Evolutionary conservation across 1,284 basidiomycete genomes (phyloP).

Genomic region (Baeospora myosura): DNA sequence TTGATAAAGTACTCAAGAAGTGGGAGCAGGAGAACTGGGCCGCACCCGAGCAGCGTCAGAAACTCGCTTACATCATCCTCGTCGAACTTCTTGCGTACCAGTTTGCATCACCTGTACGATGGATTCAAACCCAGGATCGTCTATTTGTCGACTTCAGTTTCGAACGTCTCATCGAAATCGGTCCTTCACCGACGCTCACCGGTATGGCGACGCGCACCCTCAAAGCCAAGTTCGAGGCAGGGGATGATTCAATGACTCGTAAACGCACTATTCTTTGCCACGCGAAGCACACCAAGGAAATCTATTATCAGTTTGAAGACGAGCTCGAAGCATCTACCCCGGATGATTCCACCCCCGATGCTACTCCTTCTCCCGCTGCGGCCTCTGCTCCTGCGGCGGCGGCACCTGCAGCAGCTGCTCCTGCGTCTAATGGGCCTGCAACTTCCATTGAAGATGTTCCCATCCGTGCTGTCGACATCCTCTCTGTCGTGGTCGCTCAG

Average conservation of each 20-base stretch:
- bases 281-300: conserved; percentile 92
- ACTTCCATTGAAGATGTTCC: conserved; percentile 84
- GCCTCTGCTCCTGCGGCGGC: conserved; percentile 38
- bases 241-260: conserved; percentile 81
- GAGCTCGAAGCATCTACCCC: conserved; percentile 50
- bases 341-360: conserved; percentile 34
- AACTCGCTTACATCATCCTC: conserved; percentile 90
- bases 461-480: conserved; percentile 86
- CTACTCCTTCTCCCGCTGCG: conserved; percentile 35
- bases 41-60: conserved; percentile 75
- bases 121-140: conserved; percentile 98
- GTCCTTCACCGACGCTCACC: conserved; percentile 92
- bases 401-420: conserved; percentile 35
- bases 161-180: conserved; percentile 92
- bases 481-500: conserved; percentile 88
- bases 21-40: conserved; percentile 95
- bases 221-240: conserved; percentile 92
- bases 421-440: conserved; percentile 53
- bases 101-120: conserved; percentile 91
- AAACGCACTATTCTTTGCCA: conserved; percentile 85
- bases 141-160: conserved; percentile 88
- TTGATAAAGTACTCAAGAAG: conserved; percentile 86
- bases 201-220: conserved; percentile 94
- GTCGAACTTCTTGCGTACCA: conserved; percentile 97
- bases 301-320: conserved; percentile 97